Percentiles rank a stretch among this genome's conserved stretches.
phyloP scores from a whole-genome alignment of 371 early-diverging fungal species.

The Actinomortierella wolfii region DNA sequence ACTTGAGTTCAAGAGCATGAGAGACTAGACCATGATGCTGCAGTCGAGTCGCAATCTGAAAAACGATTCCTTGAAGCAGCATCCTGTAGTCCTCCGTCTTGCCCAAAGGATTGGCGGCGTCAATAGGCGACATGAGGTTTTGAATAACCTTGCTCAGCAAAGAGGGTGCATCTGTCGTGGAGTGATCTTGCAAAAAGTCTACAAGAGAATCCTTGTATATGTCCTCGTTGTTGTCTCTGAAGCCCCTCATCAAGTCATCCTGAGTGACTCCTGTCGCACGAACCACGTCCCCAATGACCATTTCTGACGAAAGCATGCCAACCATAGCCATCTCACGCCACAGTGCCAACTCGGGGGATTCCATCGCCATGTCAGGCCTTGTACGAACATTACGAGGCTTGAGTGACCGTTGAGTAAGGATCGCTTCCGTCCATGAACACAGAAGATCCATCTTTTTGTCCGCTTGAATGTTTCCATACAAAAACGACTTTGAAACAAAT shows the following conservation, averaged over 20 bases:
- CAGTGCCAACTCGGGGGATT: conserved; percentile 9
- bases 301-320: conserved; percentile 15
- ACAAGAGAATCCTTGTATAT: too few relatives aligned
- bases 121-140: conserved; percentile 14
- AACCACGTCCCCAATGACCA: conserved; percentile 16
- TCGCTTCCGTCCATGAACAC: conserved; percentile 15
- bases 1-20: conserved; percentile 14
- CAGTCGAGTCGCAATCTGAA: conserved; percentile 11
- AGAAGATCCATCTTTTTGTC: conserved; percentile 8
- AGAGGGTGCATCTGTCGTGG: background rate
- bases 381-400: background rate
- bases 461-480: conserved; percentile 7
- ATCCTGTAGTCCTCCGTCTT: conserved; percentile 6
- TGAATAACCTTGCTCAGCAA: conserved; percentile 19
- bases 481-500: conserved; percentile 4
- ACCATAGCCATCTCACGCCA: conserved; percentile 41
- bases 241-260: too few relatives aligned
- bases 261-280: too few relatives aligned
- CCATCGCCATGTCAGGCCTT: background rate
- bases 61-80: conserved; percentile 16
- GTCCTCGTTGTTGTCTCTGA: too few relatives aligned
- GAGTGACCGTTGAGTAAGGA: too few relatives aligned
- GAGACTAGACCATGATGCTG: conserved; percentile 29
- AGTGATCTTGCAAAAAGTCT: too few relatives aligned
- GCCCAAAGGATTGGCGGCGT: background rate